A percentile compares a stretch with the other conserved stretches of the same genome.
These are phyloP conservation scores for Lippia alba DNA, from an alignment of 305 asterid genomes.

Conservation along the genomic window DNA sequence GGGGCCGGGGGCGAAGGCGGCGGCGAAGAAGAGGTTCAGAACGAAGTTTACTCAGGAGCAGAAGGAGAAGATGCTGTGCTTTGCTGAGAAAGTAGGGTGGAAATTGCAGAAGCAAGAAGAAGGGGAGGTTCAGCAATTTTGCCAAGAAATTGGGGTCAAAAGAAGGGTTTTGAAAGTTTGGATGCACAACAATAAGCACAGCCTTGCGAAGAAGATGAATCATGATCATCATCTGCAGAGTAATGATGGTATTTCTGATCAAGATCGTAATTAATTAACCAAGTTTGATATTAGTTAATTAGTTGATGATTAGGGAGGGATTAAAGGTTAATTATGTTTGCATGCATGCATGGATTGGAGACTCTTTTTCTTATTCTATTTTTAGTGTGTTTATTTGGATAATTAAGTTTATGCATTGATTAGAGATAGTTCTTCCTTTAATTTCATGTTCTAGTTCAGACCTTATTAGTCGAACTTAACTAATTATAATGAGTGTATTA, in stretches of 20 bases:
- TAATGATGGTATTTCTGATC: neutral
- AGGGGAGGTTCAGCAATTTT: constrained; percentile 35
- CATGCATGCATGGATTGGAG: too few species aligned
- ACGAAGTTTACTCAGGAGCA: constrained; percentile 42
- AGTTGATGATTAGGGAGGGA: too few species aligned
- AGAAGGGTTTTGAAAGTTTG: constrained; percentile 43
- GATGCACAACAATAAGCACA: constrained; percentile 31
- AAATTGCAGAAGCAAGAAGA: constrained; percentile 43
- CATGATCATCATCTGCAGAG: neutral
- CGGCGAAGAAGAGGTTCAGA: constrained; percentile 41
- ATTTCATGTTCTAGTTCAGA: too few species aligned
- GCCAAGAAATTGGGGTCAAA: constrained; percentile 42
- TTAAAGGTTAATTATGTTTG: too few species aligned
- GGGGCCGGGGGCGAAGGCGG: neutral
- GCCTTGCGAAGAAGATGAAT: neutral
- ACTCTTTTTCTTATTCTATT: too few species aligned
- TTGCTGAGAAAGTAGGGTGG: constrained; percentile 46
- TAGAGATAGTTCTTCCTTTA: too few species aligned
- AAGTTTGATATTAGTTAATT: neutral
- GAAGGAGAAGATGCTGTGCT: constrained; percentile 40
- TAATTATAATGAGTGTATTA: too few species aligned
- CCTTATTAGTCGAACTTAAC: too few species aligned
- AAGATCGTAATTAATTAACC: neutral
- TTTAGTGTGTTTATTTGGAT: too few species aligned
- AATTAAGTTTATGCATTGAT: too few species aligned